Evolutionary conservation across 1,139 yeast genomes (phyloP).

Genomic region (Saccharomyces pastorianus): DNA sequence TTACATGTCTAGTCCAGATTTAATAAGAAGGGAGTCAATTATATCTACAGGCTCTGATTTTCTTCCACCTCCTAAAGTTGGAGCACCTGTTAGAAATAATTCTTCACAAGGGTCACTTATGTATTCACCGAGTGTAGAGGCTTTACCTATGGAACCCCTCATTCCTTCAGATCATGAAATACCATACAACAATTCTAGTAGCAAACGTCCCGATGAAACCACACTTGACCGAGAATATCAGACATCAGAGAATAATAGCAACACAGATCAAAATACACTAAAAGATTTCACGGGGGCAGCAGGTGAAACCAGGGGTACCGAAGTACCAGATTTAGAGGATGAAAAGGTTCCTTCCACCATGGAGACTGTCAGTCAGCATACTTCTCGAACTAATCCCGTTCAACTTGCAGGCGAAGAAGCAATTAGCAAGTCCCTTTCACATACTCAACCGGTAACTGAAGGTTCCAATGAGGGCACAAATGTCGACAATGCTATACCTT

Average conservation of each 20-base stretch:
- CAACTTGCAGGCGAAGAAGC: background rate
- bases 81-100: background rate
- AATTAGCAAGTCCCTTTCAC: background rate
- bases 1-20: constrained; percentile 12
- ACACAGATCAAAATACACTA: background rate
- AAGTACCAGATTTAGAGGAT: background rate
- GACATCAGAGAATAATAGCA: background rate
- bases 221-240: background rate
- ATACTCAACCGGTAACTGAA: background rate
- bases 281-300: background rate
- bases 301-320: background rate
- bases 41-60: background rate
- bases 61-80: constrained; percentile 3
- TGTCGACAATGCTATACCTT: background rate
- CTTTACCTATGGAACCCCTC: background rate
- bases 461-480: background rate
- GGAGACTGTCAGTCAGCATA: background rate
- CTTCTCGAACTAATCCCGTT: background rate
- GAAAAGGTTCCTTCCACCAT: background rate
- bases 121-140: background rate
- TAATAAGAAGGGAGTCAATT: constrained; percentile 2
- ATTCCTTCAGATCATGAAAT: background rate
- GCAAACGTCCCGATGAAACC: background rate
- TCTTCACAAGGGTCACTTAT: background rate
- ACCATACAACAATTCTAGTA: background rate